phyloP scores from a whole-genome alignment of 331 rosid genomes.

The Quercus lobata region DNA sequence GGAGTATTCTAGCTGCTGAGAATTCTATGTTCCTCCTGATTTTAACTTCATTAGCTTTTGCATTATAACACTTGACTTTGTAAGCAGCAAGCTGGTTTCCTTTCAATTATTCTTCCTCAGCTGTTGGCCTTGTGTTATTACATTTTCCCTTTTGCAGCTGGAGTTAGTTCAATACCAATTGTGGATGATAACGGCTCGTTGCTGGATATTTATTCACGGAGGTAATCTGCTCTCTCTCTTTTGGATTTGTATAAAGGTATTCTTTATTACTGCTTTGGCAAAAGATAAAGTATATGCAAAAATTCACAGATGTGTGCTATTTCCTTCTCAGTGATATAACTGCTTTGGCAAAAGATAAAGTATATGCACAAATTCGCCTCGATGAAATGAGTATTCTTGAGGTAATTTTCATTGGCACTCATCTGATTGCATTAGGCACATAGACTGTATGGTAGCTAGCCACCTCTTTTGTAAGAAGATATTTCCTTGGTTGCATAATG shows the following conservation, averaged over 20 bases:
- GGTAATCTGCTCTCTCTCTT: slow-evolving; percentile 27
- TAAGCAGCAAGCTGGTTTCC: slow-evolving; percentile 2
- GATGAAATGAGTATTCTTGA: slow-evolving; percentile 49
- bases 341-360: slow-evolving; percentile 62
- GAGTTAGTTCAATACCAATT: slow-evolving; percentile 56
- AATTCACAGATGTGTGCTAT: slow-evolving; percentile 5
- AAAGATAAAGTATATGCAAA: background rate
- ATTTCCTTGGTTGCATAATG: background rate
- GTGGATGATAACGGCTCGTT: slow-evolving; percentile 57
- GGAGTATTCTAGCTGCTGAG: background rate
- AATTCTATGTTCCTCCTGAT: background rate
- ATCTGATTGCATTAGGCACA: background rate
- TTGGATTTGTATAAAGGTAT: background rate
- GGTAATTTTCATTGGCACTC: slow-evolving; percentile 24
- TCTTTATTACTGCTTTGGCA: background rate
- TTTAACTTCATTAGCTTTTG: background rate
- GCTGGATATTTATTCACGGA: slow-evolving; percentile 54
- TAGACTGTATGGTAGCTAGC: background rate
- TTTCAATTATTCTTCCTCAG: background rate
- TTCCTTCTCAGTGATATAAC: slow-evolving; percentile 49
- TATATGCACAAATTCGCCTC: slow-evolving; percentile 40
- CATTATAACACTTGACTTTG: background rate
- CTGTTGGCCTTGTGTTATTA: slow-evolving; percentile 12
- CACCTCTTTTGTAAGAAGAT: background rate
- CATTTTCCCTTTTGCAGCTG: slow-evolving; percentile 39